Evolutionary conservation across 1,284 basidiomycete species (phyloP), one percentile per base, ranked within the genome.

Genomic region (Neonothopanus nambi): DNA sequence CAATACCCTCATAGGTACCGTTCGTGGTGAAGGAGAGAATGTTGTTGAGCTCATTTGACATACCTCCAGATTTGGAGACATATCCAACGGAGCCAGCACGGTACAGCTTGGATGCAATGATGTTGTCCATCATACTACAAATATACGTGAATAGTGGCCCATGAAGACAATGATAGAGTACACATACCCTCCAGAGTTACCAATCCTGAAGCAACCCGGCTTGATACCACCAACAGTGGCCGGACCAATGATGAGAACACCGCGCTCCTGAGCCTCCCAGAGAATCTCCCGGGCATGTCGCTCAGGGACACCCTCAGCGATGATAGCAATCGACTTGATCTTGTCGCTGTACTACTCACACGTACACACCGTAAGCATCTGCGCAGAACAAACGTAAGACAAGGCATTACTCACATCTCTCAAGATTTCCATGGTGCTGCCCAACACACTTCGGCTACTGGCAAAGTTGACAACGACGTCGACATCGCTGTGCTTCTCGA

Each of bases 31-130:
- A 84, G 43, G 95, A 95, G 61, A 99, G 88, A 70, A 99, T 99
- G 82, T 98, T 99, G 91, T 99, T 98, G 65, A 99, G 81, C 77
- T 99, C 97, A 81, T 99, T 99, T 64, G 96, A 99, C 97, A 99
- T 99, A 73, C 97, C 96, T 63, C 96, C 96, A 12, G 96, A 98
- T 80, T 99, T 99, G 75, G 94, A 98, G 70, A 99, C 96, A 76
- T 98, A 98, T 68, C 94, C 96, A 65, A 99, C 93, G 20, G 95
- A 95, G 57, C 96, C 97, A 43, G 95, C 78, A 67, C 95, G 93
- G 86, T 98, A 99, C 60, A 99, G 91, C 82, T 98, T 99, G 61
- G 95, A 98, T 13, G 95, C 79, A 66, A 98, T 95, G 77, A 98
- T 96, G 81, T 98, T 99, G 81, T 99, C 97, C 95, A 98, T 98